Conservation (phyloP, 495 filamentous ascomycete species). For the Terfezia claveryi region DNA sequence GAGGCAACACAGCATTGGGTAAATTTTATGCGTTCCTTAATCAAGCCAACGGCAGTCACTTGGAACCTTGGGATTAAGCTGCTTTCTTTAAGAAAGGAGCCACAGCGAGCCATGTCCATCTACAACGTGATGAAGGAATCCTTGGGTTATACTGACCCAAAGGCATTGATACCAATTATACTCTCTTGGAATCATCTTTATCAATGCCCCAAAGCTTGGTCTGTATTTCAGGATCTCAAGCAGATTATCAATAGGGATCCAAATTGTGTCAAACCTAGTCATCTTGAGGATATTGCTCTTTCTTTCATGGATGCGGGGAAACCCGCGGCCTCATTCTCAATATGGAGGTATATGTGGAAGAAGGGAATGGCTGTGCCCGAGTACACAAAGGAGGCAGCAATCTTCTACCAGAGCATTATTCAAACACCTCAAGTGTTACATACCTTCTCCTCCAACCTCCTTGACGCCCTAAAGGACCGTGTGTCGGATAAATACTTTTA, state of each 20-base stretch:
- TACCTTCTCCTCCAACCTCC: slow-evolving; percentile 29
- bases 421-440: slow-evolving; percentile 22
- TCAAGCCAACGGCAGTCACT: background rate
- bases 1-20: slow-evolving; percentile 10
- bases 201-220: slow-evolving; percentile 4
- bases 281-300: slow-evolving; percentile 15
- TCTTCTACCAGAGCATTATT: background rate
- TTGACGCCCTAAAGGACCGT: slow-evolving; percentile 31
- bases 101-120: slow-evolving; percentile 6
- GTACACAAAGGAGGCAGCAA: background rate
- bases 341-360: slow-evolving; percentile 13
- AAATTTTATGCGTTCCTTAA: background rate
- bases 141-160: slow-evolving; percentile 6
- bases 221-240: slow-evolving; percentile 4
- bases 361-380: slow-evolving; percentile 1
- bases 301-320: slow-evolving; percentile 13
- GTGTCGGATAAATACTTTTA: slow-evolving; percentile 41
- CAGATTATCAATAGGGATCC: background rate
- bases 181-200: slow-evolving; percentile 15
- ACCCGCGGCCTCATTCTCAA: slow-evolving; percentile 1
- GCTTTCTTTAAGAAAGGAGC: slow-evolving; percentile 6
- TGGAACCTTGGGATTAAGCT: slow-evolving; percentile 15
- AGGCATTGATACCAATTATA: slow-evolving; percentile 12
- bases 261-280: slow-evolving; percentile 3
- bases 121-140: slow-evolving; percentile 5